phyloP scores from a whole-genome alignment of 768 basidiomycete genomes.

The Pholiota molesta region DNA sequence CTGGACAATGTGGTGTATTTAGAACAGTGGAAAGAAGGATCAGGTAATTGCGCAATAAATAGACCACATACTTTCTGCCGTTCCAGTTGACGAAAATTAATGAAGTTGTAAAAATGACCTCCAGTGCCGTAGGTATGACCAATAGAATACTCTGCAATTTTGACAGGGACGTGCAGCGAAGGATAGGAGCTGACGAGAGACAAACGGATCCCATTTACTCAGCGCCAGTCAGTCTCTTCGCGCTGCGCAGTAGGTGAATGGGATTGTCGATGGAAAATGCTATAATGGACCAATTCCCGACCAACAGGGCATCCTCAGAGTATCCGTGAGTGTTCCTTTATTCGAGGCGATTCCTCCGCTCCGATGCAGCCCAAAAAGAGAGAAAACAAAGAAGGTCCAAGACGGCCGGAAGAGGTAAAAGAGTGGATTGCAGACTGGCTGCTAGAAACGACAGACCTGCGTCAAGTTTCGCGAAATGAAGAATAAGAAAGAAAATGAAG shows the following conservation, averaged over 20 bases:
- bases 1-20: slow-evolving; percentile 30
- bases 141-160: slow-evolving; percentile 48
- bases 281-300: slow-evolving; percentile 13
- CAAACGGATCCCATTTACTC: slow-evolving; percentile 59
- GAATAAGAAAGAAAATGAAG: slow-evolving; percentile 13
- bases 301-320: slow-evolving; percentile 21
- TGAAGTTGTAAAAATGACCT: slow-evolving; percentile 59
- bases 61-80: slow-evolving; percentile 48
- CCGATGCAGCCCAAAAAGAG: not conserved
- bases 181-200: slow-evolving; percentile 68
- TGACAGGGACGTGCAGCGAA: slow-evolving; percentile 67
- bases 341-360: not conserved
- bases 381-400: not conserved
- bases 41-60: not conserved
- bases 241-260: slow-evolving; percentile 10
- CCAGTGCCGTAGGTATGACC: slow-evolving; percentile 65
- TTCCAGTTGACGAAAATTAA: slow-evolving; percentile 53
- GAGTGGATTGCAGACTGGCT: slow-evolving; percentile 34
- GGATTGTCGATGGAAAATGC: not conserved
- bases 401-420: slow-evolving; percentile 20
- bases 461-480: slow-evolving; percentile 5
- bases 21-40: not conserved
- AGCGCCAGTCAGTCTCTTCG: slow-evolving; percentile 8
- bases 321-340: not conserved
- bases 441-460: slow-evolving; percentile 21